Evolutionary conservation across 345 rosid genomes (phyloP).

Genomic region (Bruguiera sexangula): DNA sequence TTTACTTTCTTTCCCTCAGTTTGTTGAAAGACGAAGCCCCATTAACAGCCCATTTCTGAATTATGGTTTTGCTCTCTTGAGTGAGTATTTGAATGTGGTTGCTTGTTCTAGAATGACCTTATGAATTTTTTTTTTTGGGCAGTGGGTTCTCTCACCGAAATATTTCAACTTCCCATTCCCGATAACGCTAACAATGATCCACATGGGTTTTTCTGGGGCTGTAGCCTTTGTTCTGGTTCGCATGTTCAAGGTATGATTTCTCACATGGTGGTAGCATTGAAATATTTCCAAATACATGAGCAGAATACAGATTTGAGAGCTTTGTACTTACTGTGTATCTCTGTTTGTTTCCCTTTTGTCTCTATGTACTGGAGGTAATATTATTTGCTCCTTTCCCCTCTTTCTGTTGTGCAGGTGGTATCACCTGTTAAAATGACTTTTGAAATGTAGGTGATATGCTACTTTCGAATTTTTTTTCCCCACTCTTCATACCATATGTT

Average conservation of each 20-base stretch:
- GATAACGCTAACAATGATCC: conserved; percentile 92
- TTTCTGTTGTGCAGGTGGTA: conserved; percentile 61
- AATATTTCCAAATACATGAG: neutral
- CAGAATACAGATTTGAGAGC: neutral
- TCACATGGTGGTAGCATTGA: neutral
- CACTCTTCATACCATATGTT: neutral
- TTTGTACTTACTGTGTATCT: neutral
- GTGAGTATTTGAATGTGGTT: too few species aligned
- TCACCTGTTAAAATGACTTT: conserved; percentile 94
- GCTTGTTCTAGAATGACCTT: neutral
- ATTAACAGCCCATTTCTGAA: too few species aligned
- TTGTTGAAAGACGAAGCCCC: neutral
- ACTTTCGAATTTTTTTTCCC: neutral
- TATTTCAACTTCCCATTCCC: conserved; percentile 93
- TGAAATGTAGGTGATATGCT: conserved; percentile 61
- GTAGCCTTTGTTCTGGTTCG: conserved; percentile 83
- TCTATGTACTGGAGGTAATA: conserved; percentile 1
- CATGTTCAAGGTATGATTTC: conserved; percentile 72
- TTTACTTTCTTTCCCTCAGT: neutral
- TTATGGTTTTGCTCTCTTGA: too few species aligned
- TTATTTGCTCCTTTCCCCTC: neutral
- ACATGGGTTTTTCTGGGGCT: conserved; percentile 84
- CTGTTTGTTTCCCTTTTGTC: neutral
- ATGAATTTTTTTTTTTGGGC: conserved; percentile 18
- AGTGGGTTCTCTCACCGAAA: conserved; percentile 97